phyloP scores from a whole-genome alignment of 1,284 basidiomycete genomes.

The Ganoderma lucidum region DNA sequence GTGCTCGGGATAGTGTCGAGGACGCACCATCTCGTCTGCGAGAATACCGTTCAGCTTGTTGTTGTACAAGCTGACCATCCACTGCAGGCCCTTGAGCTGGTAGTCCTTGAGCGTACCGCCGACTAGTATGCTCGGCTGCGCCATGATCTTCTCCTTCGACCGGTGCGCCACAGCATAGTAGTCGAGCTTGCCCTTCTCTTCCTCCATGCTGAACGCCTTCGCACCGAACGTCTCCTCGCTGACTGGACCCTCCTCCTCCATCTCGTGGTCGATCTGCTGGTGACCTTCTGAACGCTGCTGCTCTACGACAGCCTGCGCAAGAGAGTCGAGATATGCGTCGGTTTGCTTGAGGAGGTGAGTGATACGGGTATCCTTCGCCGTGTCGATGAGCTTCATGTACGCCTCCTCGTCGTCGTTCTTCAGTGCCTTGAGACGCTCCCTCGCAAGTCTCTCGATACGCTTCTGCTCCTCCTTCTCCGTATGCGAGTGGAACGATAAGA shows the following conservation, averaged over 20 bases:
- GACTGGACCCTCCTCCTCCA: slow-evolving; percentile 78
- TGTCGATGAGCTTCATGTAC: slow-evolving; percentile 99
- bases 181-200: slow-evolving; percentile 86
- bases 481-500: slow-evolving; percentile 85
- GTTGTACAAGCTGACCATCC: slow-evolving; percentile 99
- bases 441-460: slow-evolving; percentile 94
- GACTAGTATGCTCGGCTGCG: slow-evolving; percentile 85
- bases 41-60: slow-evolving; percentile 97
- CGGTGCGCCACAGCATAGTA: slow-evolving; percentile 98
- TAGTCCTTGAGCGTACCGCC: slow-evolving; percentile 93
- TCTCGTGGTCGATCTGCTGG: slow-evolving; percentile 27
- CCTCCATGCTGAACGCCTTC: slow-evolving; percentile 59
- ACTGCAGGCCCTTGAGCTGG: slow-evolving; percentile 92
- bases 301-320: slow-evolving; percentile 93
- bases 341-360: slow-evolving; percentile 96
- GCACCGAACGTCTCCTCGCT: slow-evolving; percentile 94
- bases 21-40: slow-evolving; percentile 95
- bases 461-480: slow-evolving; percentile 99
- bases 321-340: slow-evolving; percentile 93
- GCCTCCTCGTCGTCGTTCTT: slow-evolving; percentile 99
- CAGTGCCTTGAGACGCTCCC: slow-evolving; percentile 98
- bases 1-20: slow-evolving; percentile 1
- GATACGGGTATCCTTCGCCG: slow-evolving; percentile 99
- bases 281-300: slow-evolving; percentile 88
- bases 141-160: slow-evolving; percentile 88